A percentile compares a stretch with the other conserved stretches of the same genome.
phyloP scores from a whole-genome alignment of 1,284 basidiomycete genomes.

The Heliocybe sulcata region DNA sequence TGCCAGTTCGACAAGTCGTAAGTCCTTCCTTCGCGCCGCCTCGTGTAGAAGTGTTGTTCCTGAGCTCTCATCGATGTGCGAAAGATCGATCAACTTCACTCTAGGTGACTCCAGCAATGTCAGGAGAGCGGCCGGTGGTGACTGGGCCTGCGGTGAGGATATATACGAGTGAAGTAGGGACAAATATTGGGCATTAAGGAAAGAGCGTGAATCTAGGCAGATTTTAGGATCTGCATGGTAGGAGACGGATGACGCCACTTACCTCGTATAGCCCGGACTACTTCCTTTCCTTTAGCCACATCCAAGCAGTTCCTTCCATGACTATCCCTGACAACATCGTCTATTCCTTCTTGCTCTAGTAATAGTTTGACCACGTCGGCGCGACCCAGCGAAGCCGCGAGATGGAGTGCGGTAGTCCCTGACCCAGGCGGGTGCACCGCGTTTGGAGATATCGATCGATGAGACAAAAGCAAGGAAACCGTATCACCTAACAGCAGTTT shows the following conservation, averaged over 20 bases:
- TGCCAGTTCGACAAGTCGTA: constrained; percentile 77
- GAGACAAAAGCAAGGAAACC: constrained; percentile 60
- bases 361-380: constrained; percentile 72
- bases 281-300: constrained; percentile 67
- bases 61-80: constrained; percentile 69
- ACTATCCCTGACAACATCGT: constrained; percentile 74
- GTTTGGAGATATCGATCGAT: constrained; percentile 75
- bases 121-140: constrained; percentile 44
- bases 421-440: constrained; percentile 63
- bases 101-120: constrained; percentile 58
- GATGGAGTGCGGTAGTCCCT: constrained; percentile 80
- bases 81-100: constrained; percentile 53
- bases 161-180: constrained; percentile 71
- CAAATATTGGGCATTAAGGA: constrained; percentile 73
- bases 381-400: constrained; percentile 79
- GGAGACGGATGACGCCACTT: constrained; percentile 14
- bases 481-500: constrained; percentile 64
- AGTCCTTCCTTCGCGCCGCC: constrained; percentile 78
- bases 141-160: constrained; percentile 41
- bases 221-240: not conserved
- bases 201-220: constrained; percentile 69
- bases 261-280: constrained; percentile 75
- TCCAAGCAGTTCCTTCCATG: constrained; percentile 72
- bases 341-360: constrained; percentile 71
- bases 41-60: constrained; percentile 84